Base-by-base conservation (phyloP, 495 filamentous ascomycete species). In the Astrothelium subdiscretum region DNA sequence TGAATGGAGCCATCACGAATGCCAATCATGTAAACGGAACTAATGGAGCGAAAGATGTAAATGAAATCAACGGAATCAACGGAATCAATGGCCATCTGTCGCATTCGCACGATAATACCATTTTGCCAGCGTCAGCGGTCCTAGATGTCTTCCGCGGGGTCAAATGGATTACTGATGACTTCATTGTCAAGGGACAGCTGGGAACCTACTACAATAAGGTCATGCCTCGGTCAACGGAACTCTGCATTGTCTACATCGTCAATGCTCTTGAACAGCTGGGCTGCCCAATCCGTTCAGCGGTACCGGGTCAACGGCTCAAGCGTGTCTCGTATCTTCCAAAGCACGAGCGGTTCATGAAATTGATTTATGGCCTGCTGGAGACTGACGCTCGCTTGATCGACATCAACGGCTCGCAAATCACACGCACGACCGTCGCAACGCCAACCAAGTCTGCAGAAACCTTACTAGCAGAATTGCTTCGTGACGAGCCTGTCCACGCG, bases 381-480 rank as follows among this genome's bases (percentile, higher is more conserved):
- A 12, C 5, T 5, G 43, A 48, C 0, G n/a, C 43, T 15, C 13
- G 43, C 12, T n/a, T 48, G 13, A 48, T 48, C n/a, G 13, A 22
- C 43, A 18, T 48, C 12, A 5, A 15, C 13, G n/a, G 43, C 20
- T 10, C 5, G n/a, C 20, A 22, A 15, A 75, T 8, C 77, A 75
- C 31, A 64, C 69, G 3, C 67, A 63, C 57, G 1, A 64, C 73
- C n/a, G 57, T 68, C 1, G 71, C 75, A 0, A 54, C 62, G n/a
- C 64, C 72, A 52, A 74, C 69, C 2, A 51, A 75, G 35, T 69
- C 81, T 0, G 77, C 74, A 43, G 59, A 77, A 1, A 70, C 73
- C 1, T 65, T 77, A 26, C 71, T 60, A 20, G 10, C 15, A 12
- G 32, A 60, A 13, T 68, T 84, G 11, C 58, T 77, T 1, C 32